Evolutionary conservation across 208 protist species (phyloP), one percentile per base, ranked within the genome.

Genomic region (Trypanosoma scelopori): DNA sequence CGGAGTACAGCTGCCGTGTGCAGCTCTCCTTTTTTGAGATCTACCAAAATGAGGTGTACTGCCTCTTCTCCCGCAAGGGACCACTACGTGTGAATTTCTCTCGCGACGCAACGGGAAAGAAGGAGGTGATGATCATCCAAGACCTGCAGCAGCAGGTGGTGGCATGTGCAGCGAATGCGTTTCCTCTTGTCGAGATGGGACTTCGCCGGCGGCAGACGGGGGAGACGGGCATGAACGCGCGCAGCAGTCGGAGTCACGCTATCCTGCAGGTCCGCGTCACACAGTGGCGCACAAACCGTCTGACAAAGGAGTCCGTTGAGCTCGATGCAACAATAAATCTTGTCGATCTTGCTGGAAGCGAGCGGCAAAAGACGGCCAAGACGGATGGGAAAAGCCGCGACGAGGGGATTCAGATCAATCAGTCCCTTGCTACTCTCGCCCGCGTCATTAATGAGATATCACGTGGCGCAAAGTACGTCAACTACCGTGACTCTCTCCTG

Each of bases 231-330:
- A 97, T 97, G 66, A 99, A 99, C 81, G 89, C 92, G 42, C 82
- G 78, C 20, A 98, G 92, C 68, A 95, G 82, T 23, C 81, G 97
- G 25, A 98, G 97, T 1, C 98, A 99, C 84, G 97, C 97, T 16
- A 97, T 99, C 58, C 85, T 99, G 20, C 76, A 94, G 51, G 25
- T 94, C 22, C 65, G 85, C 46, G 64, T 95, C 13, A 84, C 81
- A 61, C 89, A 92, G 55, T 85, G 69, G 64, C 66, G 71, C 63
- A 84, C 79, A 28, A 73, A 86, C 74, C 48, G 66, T n/a, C 46
- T 81, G 13, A 88, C 82, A 12, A 78, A 72, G 30, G 92, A 84
- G 72, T 69, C 70, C 22, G 74, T 91, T n/a, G 83, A 93, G 72
- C 77, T 87, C 16, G 56, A 85, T 27, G 84, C 79, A 42, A 86